Conservation (phyloP, 2,329 filamentous ascomycete genomes). For the Ophiosphaerella herpotricha region DNA sequence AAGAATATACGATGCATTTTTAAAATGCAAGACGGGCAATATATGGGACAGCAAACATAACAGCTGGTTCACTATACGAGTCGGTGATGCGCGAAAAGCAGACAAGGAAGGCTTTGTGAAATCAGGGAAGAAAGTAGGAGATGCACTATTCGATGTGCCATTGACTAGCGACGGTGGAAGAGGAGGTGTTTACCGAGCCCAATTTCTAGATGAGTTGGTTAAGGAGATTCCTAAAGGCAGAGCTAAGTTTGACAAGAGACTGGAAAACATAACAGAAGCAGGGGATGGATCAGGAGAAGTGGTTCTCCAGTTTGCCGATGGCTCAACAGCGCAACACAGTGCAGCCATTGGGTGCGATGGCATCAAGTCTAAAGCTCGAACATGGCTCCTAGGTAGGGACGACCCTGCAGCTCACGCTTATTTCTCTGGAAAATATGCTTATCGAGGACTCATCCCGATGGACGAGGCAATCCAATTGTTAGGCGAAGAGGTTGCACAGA, state of each 20-base stretch:
- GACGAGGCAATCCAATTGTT: constrained; percentile 55
- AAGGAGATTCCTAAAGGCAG: constrained; percentile 52
- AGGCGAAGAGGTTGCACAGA: constrained; percentile 56
- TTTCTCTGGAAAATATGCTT: constrained; percentile 66
- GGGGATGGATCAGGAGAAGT: constrained; percentile 41
- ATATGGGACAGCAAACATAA: constrained; percentile 26
- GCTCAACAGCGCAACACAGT: constrained; percentile 51
- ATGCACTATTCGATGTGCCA: constrained; percentile 34
- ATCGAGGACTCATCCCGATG: constrained; percentile 67
- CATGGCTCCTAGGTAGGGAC: constrained; percentile 57
- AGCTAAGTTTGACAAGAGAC: constrained; percentile 51
- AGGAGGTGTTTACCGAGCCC: constrained; percentile 54
- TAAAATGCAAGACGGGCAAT: constrained; percentile 49
- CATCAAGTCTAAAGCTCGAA: constrained; percentile 63
- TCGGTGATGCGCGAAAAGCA: constrained; percentile 38
- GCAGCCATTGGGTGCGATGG: constrained; percentile 68
- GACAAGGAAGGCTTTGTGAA: constrained; percentile 36
- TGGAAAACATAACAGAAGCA: constrained; percentile 34
- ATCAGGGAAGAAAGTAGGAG: constrained; percentile 36
- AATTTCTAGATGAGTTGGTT: constrained; percentile 57
- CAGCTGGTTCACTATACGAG: constrained; percentile 38
- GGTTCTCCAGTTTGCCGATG: constrained; percentile 53
- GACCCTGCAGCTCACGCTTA: constrained; percentile 50
- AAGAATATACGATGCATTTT: constrained; percentile 46
- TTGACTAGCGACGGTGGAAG: constrained; percentile 27